Evolutionary conservation across 2,329 filamentous ascomycete genomes (phyloP).

Genomic region (Colletotrichum lini): DNA sequence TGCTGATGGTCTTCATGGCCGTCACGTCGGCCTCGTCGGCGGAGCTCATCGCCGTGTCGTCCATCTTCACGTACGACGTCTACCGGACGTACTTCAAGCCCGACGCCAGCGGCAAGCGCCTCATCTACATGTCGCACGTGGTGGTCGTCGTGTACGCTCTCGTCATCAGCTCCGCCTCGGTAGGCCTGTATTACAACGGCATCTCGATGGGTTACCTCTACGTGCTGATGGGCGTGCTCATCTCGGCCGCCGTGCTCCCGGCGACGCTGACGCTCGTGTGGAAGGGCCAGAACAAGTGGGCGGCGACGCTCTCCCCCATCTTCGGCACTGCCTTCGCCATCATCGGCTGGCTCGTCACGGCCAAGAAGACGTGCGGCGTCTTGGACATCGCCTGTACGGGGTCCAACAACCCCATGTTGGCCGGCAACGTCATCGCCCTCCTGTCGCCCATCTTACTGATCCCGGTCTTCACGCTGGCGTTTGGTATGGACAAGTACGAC

Average conservation of each 20-base stretch:
- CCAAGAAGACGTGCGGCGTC: slow-evolving; percentile 76
- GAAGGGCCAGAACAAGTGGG: slow-evolving; percentile 82
- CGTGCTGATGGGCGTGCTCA: slow-evolving; percentile 92
- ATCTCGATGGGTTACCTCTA: slow-evolving; percentile 93
- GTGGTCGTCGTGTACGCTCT: slow-evolving; percentile 80
- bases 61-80: slow-evolving; percentile 89
- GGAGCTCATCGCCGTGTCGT: slow-evolving; percentile 86
- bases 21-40: slow-evolving; percentile 84
- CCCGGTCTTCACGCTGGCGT: slow-evolving; percentile 78
- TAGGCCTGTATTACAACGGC: slow-evolving; percentile 80
- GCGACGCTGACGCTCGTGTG: slow-evolving; percentile 86
- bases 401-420: slow-evolving; percentile 88
- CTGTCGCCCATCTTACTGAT: slow-evolving; percentile 83
- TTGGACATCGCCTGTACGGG: slow-evolving; percentile 83
- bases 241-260: slow-evolving; percentile 87
- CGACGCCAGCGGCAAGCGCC: slow-evolving; percentile 77
- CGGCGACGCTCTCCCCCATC: slow-evolving; percentile 77
- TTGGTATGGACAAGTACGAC: slow-evolving; percentile 80
- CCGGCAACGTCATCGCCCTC: slow-evolving; percentile 86
- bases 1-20: slow-evolving; percentile 87
- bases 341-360: slow-evolving; percentile 82
- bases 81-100: slow-evolving; percentile 92
- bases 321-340: slow-evolving; percentile 77
- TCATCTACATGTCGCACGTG: slow-evolving; percentile 85
- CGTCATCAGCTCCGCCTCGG: slow-evolving; percentile 83